Percentiles rank a stretch among this genome's conserved stretches.
phyloP scores from a whole-genome alignment of 2,329 filamentous ascomycete genomes.

The Diaporthe citri region DNA sequence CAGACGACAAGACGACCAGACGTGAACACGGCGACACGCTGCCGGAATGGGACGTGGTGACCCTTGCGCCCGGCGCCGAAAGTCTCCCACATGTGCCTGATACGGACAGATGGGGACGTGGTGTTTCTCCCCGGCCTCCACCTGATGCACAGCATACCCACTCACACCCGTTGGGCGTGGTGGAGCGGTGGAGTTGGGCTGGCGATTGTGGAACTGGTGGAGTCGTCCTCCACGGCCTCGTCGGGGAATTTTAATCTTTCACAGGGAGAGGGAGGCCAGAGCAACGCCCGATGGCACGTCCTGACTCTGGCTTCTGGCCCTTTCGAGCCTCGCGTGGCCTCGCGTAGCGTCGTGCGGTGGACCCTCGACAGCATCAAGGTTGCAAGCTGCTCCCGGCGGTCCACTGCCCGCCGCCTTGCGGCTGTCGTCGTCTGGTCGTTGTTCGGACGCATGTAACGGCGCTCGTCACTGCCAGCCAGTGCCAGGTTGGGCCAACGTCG shows the following conservation, averaged over 20 bases:
- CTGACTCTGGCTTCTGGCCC: constrained; percentile 5
- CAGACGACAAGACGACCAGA: not conserved
- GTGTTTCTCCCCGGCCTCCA: constrained; percentile 21
- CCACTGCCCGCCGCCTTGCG: not conserved
- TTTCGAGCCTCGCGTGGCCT: not conserved
- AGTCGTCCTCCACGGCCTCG: not conserved
- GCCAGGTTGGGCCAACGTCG: constrained; percentile 17
- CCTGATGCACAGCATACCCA: not conserved
- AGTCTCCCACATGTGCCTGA: constrained; percentile 10
- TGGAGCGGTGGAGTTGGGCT: constrained; percentile 21
- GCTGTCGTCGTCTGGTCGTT: constrained; percentile 15
- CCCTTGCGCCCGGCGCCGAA: constrained; percentile 3
- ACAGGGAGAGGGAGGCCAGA: constrained; percentile 8
- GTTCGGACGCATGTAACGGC: constrained; percentile 24
- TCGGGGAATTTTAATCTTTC: constrained; percentile 17
- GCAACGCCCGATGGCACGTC: constrained; percentile 20
- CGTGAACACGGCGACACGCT: not conserved
- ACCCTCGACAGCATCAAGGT: not conserved
- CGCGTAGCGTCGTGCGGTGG: not conserved
- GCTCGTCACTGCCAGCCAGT: constrained; percentile 20
- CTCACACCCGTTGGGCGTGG: constrained; percentile 20
- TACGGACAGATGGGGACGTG: constrained; percentile 7
- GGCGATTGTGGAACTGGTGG: constrained; percentile 17
- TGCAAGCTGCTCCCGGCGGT: not conserved
- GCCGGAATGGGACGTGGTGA: not conserved